Evolutionary conservation across 208 protist species (phyloP).

Genomic region (Phytomonas francai): DNA sequence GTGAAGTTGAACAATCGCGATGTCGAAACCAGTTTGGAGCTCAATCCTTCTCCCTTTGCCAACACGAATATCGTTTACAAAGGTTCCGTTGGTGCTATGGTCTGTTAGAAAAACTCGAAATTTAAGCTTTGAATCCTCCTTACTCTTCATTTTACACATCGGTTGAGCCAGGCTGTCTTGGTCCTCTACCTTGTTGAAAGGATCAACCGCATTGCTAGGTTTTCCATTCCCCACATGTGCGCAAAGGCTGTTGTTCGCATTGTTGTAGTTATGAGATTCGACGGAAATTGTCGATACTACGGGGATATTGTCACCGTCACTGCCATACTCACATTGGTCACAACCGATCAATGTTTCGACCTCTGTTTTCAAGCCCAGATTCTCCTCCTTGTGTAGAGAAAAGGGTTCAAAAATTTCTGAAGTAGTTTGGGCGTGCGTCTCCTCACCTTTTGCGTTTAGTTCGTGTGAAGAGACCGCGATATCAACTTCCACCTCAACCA

Average conservation of each 20-base stretch:
- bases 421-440: background rate
- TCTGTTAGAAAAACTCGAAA: constrained; percentile 42
- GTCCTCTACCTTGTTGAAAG: background rate
- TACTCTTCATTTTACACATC: background rate
- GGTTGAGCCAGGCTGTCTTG: background rate
- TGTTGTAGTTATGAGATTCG: background rate
- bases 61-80: constrained; percentile 59
- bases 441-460: background rate
- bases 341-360: background rate
- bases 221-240: background rate
- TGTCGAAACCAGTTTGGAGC: constrained; percentile 52
- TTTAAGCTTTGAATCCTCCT: background rate
- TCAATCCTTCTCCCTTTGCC: constrained; percentile 29
- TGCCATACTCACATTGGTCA: background rate
- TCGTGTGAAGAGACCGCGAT: background rate
- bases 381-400: background rate
- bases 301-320: background rate
- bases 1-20: constrained; percentile 42
- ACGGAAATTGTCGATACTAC: background rate
- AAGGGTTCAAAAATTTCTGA: background rate
- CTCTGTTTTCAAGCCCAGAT: background rate
- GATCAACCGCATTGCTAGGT: background rate
- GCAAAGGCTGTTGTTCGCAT: background rate
- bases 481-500: constrained; percentile 27
- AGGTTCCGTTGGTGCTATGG: constrained; percentile 68